Evolutionary conservation across 2,329 filamentous ascomycete species (phyloP).

Genomic region (Xylariaceae sp.): DNA sequence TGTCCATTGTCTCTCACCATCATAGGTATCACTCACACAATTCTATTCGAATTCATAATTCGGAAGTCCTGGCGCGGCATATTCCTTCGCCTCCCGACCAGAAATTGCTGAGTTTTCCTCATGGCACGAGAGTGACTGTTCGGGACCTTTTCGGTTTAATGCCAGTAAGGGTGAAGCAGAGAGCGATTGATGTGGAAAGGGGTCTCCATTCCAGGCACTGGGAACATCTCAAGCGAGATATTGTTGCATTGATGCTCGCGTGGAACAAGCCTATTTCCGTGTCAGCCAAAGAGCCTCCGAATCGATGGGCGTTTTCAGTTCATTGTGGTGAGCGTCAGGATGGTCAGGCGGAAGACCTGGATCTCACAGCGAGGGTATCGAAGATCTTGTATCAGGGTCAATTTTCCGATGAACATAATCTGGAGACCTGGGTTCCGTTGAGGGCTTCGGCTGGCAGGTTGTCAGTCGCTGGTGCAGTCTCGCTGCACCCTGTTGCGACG

Average conservation of each 20-base stretch:
- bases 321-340: conserved; percentile 22
- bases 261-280: conserved; percentile 57
- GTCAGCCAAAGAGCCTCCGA: conserved; percentile 48
- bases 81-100: conserved; percentile 56
- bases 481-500: conserved; percentile 61
- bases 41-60: conserved; percentile 65
- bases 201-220: conserved; percentile 57
- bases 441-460: conserved; percentile 60
- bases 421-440: conserved; percentile 62
- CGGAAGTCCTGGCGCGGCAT: conserved; percentile 58
- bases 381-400: conserved; percentile 61
- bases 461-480: conserved; percentile 66
- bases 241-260: conserved; percentile 64
- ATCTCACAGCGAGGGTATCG: conserved; percentile 32
- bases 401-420: conserved; percentile 50
- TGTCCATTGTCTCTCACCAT: conserved; percentile 72
- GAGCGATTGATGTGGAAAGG: conserved; percentile 51
- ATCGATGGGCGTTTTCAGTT: conserved; percentile 37
- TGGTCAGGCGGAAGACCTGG: conserved; percentile 12
- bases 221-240: conserved; percentile 52
- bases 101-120: conserved; percentile 47
- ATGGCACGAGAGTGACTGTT: conserved; percentile 73
- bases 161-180: conserved; percentile 83
- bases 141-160: conserved; percentile 83
- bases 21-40: conserved; percentile 55